phyloP scores from a whole-genome alignment of 176 grass and related monocot genomes.

The Chrysopogon serrulatus region DNA sequence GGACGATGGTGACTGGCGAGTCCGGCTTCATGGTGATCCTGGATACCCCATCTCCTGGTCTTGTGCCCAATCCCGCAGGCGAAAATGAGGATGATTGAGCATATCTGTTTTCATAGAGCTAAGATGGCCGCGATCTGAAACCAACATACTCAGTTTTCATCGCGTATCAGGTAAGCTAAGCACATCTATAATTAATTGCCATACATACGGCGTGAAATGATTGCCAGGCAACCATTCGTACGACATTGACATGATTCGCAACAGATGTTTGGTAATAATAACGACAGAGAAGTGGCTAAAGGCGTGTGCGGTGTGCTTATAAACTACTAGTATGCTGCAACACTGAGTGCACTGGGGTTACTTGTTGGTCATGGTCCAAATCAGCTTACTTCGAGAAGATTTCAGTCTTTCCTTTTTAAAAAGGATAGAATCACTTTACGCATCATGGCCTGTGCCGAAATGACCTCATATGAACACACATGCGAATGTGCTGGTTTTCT shows the following conservation, averaged over 20 bases:
- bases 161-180: background rate
- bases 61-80: background rate
- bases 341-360: background rate
- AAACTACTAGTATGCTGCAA: background rate
- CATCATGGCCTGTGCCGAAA: background rate
- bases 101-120: background rate
- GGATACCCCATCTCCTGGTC: background rate
- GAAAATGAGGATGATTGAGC: background rate
- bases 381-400: background rate
- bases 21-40: background rate
- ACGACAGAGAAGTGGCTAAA: background rate
- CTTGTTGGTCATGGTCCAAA: background rate
- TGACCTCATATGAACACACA: background rate
- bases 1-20: background rate
- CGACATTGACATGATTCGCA: background rate
- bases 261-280: background rate
- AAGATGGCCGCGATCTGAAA: background rate
- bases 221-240: background rate
- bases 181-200: background rate
- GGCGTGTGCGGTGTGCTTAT: background rate
- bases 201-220: background rate
- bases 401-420: background rate
- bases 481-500: background rate
- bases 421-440: conserved; percentile 3
- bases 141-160: background rate